Evolutionary conservation across 345 rosid species (phyloP).

Genomic region (Excoecaria agallocha): DNA sequence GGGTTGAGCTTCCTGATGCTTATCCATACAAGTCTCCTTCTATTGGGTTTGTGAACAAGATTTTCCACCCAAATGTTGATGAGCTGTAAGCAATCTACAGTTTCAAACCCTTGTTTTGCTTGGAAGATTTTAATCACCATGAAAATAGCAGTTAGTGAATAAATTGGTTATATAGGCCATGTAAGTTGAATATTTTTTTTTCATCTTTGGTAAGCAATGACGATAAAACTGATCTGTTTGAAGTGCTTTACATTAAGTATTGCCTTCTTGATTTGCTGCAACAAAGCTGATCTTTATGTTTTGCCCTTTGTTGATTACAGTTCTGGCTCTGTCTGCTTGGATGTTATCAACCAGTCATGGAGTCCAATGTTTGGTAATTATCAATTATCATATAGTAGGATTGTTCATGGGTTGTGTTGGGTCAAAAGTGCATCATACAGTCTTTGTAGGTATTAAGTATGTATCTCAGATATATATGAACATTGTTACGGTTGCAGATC

Average conservation of each 20-base stretch:
- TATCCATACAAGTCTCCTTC: conserved; percentile 79
- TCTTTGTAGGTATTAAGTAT: not conserved
- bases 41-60: conserved; percentile 69
- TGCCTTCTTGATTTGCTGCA: not conserved
- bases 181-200: not conserved
- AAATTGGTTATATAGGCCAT: not conserved
- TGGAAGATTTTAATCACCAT: not conserved
- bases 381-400: not conserved
- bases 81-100: conserved; percentile 50
- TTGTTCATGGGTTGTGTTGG: not conserved
- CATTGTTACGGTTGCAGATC: conserved; percentile 47
- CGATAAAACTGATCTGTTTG: not conserved
- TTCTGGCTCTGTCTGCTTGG: conserved; percentile 72
- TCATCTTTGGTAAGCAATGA: not conserved
- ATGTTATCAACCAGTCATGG: conserved; percentile 77
- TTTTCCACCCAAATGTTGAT: conserved; percentile 75
- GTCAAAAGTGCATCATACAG: not conserved
- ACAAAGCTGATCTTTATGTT: not conserved
- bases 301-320: conserved; percentile 35
- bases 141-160: not conserved
- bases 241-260: not conserved
- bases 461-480: conserved; percentile 1
- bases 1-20: conserved; percentile 76
- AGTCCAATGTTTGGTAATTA: conserved; percentile 76
- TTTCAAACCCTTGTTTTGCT: conserved; percentile 9